Evolutionary conservation across 2,329 filamentous ascomycete species (phyloP).

Genomic region (Leptographium procerum): DNA sequence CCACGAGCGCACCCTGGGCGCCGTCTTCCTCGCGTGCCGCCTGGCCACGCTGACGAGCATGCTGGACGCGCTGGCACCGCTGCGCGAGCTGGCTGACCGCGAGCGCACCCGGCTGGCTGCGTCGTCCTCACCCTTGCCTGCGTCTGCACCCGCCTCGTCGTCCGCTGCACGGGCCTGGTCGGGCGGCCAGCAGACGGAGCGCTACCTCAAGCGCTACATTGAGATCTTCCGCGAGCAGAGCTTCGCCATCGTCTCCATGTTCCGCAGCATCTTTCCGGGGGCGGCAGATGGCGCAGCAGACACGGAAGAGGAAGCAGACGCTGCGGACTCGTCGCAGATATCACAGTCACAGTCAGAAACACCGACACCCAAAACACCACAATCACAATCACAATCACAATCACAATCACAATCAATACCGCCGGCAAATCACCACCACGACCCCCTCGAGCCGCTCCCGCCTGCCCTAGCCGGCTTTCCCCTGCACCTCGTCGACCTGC

Average conservation of each 20-base stretch:
- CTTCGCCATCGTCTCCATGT: constrained; percentile 91
- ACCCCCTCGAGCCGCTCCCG: constrained; percentile 51
- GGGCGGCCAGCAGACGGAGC: constrained; percentile 82
- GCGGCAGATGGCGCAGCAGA: background rate
- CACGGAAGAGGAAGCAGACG: background rate
- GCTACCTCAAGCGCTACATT: constrained; percentile 88
- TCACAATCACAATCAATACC: background rate
- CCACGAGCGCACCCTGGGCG: constrained; percentile 60
- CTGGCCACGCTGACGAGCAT: constrained; percentile 68
- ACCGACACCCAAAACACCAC: constrained; percentile 4
- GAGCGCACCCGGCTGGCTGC: constrained; percentile 46
- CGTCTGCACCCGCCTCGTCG: constrained; percentile 14
- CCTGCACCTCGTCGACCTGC: constrained; percentile 67
- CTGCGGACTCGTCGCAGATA: too few species aligned
- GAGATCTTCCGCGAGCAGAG: constrained; percentile 97
- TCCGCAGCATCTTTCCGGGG: constrained; percentile 73
- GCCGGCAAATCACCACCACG: constrained; percentile 8
- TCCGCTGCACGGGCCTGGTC: constrained; percentile 33
- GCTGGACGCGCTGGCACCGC: constrained; percentile 70
- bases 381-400: background rate
- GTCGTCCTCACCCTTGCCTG: constrained; percentile 23
- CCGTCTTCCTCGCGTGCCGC: constrained; percentile 78
- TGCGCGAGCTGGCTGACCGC: constrained; percentile 82
- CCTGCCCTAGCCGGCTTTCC: constrained; percentile 75
- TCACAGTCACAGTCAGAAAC: background rate